phyloP scores from a whole-genome alignment of 2,329 filamentous ascomycete species.

The Aschersonia sp. region DNA sequence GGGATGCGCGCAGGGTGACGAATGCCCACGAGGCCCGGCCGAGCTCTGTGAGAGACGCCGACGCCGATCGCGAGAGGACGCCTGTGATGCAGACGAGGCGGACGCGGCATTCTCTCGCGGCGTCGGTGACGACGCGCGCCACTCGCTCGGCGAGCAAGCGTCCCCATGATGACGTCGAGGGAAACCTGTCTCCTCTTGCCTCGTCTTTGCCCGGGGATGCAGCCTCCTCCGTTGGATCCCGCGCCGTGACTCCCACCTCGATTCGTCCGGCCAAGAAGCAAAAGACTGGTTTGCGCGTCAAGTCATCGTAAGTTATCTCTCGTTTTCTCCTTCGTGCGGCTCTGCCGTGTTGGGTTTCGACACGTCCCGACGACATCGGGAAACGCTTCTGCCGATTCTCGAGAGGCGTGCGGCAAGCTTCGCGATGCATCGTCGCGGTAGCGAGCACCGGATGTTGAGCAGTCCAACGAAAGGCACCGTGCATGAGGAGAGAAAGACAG shows the following conservation, averaged over 20 bases:
- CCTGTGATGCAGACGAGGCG: slow-evolving; percentile 17
- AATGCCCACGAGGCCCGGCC: slow-evolving; percentile 18
- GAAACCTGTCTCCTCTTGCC: slow-evolving; percentile 35
- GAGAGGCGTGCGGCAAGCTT: too few relatives aligned
- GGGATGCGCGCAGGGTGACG: slow-evolving; percentile 24
- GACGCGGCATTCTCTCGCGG: slow-evolving; percentile 20
- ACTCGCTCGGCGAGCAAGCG: slow-evolving; percentile 38
- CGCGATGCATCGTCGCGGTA: too few relatives aligned
- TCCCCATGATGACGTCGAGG: slow-evolving; percentile 36
- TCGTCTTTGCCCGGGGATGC: slow-evolving; percentile 32
- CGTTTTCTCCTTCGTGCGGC: too few relatives aligned
- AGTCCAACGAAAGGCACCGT: too few relatives aligned
- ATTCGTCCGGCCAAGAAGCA: slow-evolving; percentile 43
- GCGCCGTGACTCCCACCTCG: slow-evolving; percentile 43
- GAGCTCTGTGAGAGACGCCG: slow-evolving; percentile 22
- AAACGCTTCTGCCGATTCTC: too few relatives aligned
- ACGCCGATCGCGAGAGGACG: slow-evolving; percentile 14
- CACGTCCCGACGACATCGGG: too few relatives aligned
- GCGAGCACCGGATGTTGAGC: too few relatives aligned
- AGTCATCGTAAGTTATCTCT: slow-evolving; percentile 44
- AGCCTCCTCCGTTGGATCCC: slow-evolving; percentile 35
- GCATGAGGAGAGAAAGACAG: too few relatives aligned
- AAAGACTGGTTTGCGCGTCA: slow-evolving; percentile 48
- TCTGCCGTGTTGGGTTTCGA: too few relatives aligned
- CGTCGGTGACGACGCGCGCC: slow-evolving; percentile 22